A percentile compares a stretch with the other conserved stretches of the same genome.
Evolutionary conservation across 1,284 basidiomycete species (phyloP).

Genomic region (Cutaneotrichosporon spelunceum): DNA sequence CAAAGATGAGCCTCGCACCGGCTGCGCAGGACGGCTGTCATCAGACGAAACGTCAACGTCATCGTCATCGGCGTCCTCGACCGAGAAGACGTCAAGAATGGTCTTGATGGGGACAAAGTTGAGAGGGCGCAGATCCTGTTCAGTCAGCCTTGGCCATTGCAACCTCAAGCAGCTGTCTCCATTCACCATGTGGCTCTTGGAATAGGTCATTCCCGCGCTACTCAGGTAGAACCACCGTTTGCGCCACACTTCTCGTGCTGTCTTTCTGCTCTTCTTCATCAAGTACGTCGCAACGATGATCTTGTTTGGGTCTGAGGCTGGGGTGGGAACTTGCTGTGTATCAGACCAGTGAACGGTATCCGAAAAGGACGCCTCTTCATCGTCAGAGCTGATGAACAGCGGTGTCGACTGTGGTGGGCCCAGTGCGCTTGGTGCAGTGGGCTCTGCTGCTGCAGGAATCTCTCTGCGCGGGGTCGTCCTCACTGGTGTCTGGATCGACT

Average conservation of each 20-base stretch:
- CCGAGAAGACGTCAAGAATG: constrained; percentile 87
- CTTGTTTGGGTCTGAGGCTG: constrained; percentile 62
- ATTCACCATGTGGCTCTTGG: constrained; percentile 79
- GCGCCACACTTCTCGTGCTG: constrained; percentile 87
- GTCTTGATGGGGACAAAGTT: constrained; percentile 77
- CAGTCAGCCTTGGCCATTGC: background rate
- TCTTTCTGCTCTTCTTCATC: constrained; percentile 81
- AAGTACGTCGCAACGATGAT: constrained; percentile 82
- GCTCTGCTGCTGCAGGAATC: background rate
- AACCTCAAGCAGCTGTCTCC: constrained; percentile 1
- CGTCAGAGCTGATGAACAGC: constrained; percentile 30
- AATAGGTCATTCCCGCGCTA: constrained; percentile 75
- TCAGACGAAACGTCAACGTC: constrained; percentile 15
- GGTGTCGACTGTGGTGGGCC: constrained; percentile 11
- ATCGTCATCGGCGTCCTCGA: constrained; percentile 26
- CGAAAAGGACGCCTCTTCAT: constrained; percentile 37
- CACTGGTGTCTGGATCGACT: background rate
- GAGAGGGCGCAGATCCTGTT: constrained; percentile 79
- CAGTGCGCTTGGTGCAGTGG: background rate
- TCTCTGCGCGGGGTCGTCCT: background rate
- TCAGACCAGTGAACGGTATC: constrained; percentile 29
- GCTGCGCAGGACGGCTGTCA: background rate
- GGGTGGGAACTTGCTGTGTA: constrained; percentile 1
- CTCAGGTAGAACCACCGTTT: constrained; percentile 90
- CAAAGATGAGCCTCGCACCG: background rate